A percentile compares a stretch with the other conserved stretches of the same genome.
Evolutionary conservation across 2,329 filamentous ascomycete species (phyloP).

Genomic region (Exophiala alcalophila): DNA sequence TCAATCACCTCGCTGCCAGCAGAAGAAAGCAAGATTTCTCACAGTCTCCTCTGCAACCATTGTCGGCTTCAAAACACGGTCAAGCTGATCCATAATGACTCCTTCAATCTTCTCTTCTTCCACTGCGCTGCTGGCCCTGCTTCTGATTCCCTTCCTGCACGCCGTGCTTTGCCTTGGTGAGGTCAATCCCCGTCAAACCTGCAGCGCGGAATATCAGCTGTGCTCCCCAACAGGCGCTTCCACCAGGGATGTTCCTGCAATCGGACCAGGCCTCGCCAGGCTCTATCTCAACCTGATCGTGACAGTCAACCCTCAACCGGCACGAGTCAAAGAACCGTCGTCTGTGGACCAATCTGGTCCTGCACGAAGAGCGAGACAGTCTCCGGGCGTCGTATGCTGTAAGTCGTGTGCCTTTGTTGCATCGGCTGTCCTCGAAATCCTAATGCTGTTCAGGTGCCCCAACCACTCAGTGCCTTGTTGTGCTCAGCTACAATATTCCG

Average conservation of each 20-base stretch:
- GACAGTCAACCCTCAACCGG: conserved; percentile 26
- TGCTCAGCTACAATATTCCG: conserved; percentile 42
- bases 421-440: background rate
- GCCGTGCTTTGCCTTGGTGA: conserved; percentile 7
- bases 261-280: conserved; percentile 33
- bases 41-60: too few species aligned
- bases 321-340: conserved; percentile 1
- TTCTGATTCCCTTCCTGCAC: conserved; percentile 10
- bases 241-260: conserved; percentile 29
- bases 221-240: conserved; percentile 35
- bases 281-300: conserved; percentile 35
- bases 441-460: conserved; percentile 30
- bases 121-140: conserved; percentile 1
- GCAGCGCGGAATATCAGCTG: conserved; percentile 32
- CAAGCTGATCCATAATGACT: too few species aligned
- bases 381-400: conserved; percentile 28
- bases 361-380: conserved; percentile 6
- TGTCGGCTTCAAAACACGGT: too few species aligned
- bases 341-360: background rate
- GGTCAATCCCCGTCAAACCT: conserved; percentile 23
- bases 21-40: too few species aligned
- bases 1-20: too few species aligned
- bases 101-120: background rate
- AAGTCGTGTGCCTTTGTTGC: conserved; percentile 5
- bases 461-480: conserved; percentile 43